Conservation (phyloP, 2,329 filamentous ascomycete species). For the Phialophora chinensis region DNA sequence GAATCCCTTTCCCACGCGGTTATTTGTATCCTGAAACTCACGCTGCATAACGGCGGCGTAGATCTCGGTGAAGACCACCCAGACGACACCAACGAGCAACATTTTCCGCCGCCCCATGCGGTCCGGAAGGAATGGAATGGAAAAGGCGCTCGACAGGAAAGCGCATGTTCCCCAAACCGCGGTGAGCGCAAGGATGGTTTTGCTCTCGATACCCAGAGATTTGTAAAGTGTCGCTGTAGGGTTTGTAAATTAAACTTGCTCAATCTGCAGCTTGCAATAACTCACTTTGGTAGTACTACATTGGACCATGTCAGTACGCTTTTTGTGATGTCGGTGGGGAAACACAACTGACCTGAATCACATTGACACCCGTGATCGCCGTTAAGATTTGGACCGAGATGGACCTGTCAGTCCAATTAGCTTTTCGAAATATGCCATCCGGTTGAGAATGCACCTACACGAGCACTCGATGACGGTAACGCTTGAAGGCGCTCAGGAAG, state of each 20-base stretch:
- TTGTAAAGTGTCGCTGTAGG: slow-evolving; percentile 71
- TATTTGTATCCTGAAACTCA: slow-evolving; percentile 61
- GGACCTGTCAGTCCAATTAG: slow-evolving; percentile 48
- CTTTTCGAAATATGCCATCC: not conserved
- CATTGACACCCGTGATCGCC: slow-evolving; percentile 85
- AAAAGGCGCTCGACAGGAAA: slow-evolving; percentile 74
- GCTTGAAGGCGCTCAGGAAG: slow-evolving; percentile 63
- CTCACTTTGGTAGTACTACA: slow-evolving; percentile 67
- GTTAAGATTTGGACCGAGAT: slow-evolving; percentile 81
- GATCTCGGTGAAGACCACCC: slow-evolving; percentile 61
- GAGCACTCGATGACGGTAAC: slow-evolving; percentile 69
- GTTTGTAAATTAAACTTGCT: slow-evolving; percentile 44
- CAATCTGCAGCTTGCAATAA: not conserved
- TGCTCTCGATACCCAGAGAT: slow-evolving; percentile 57
- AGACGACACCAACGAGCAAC: slow-evolving; percentile 59
- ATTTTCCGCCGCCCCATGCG: slow-evolving; percentile 63
- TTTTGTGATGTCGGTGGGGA: not conserved
- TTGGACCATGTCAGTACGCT: not conserved
- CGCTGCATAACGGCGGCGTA: slow-evolving; percentile 65
- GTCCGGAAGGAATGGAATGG: slow-evolving; percentile 60
- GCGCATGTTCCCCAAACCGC: slow-evolving; percentile 91
- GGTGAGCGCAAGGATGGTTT: slow-evolving; percentile 68
- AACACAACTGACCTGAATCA: slow-evolving; percentile 67
- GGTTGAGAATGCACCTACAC: slow-evolving; percentile 44
- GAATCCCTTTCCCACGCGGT: slow-evolving; percentile 63